phyloP scores from a whole-genome alignment of 1,284 basidiomycete genomes.

The Fomitopsis schrenkii region DNA sequence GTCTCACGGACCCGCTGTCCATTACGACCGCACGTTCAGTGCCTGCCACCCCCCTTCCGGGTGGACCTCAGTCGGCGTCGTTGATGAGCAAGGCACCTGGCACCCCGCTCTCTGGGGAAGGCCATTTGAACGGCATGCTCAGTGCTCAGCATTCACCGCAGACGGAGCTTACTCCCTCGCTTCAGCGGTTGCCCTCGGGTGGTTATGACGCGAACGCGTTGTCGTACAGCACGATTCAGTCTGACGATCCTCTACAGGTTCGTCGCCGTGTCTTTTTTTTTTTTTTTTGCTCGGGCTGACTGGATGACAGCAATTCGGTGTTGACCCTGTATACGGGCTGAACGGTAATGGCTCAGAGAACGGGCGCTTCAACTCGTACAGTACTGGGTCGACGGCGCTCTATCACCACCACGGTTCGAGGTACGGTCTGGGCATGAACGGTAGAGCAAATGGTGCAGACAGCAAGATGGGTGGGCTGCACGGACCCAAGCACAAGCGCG shows the following conservation, averaged over 20 bases:
- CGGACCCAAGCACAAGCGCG: conserved; percentile 90
- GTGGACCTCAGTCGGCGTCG: conserved; percentile 40
- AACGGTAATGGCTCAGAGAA: conserved; percentile 51
- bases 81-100: conserved; percentile 64
- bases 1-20: conserved; percentile 53
- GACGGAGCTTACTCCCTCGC: conserved; percentile 61
- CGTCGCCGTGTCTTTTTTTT: conserved; percentile 8
- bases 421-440: conserved; percentile 63
- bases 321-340: conserved; percentile 38
- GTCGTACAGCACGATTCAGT: conserved; percentile 49
- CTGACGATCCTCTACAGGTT: conserved; percentile 50
- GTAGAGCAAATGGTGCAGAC: conserved; percentile 46
- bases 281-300: conserved; percentile 7
- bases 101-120: conserved; percentile 62
- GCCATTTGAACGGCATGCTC: conserved; percentile 59
- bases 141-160: conserved; percentile 46
- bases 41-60: conserved; percentile 67
- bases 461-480: conserved; percentile 85
- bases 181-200: conserved; percentile 58
- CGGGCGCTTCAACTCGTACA: conserved; percentile 59
- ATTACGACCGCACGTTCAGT: conserved; percentile 63
- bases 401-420: conserved; percentile 78
- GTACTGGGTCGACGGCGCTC: conserved; percentile 72
- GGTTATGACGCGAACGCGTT: conserved; percentile 50
- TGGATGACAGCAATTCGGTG: conserved; percentile 29